phyloP scores from a whole-genome alignment of 257 asterid species.

The Nicotiana noctiflora region DNA sequence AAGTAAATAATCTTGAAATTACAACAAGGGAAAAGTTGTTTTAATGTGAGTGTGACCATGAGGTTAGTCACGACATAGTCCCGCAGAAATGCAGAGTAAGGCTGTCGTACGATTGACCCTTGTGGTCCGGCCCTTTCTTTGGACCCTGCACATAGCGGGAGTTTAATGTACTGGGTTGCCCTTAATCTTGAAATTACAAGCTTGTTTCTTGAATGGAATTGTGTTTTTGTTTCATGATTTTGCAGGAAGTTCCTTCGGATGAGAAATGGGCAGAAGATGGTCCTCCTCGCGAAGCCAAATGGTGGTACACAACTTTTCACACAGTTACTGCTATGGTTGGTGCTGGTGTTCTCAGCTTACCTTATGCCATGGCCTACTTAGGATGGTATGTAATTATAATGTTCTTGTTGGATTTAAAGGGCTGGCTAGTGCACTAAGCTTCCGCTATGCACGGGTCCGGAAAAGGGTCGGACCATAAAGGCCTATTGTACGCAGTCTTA shows the following conservation, averaged over 20 bases:
- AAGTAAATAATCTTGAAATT: neutral
- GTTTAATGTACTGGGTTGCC: no score
- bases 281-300: constrained; percentile 43
- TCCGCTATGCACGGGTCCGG: no score
- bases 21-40: no score
- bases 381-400: constrained; percentile 44
- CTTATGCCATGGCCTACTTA: constrained; percentile 72
- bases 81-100: no score
- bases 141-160: no score
- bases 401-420: neutral
- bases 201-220: neutral
- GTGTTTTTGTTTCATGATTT: neutral
- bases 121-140: no score
- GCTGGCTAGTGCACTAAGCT: no score
- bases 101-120: no score
- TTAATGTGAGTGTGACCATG: no score
- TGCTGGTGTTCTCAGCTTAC: constrained; percentile 65
- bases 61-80: no score
- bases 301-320: constrained; percentile 75
- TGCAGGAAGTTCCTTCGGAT: constrained; percentile 48
- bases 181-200: neutral
- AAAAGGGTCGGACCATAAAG: no score
- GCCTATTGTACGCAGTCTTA: no score
- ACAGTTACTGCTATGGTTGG: constrained; percentile 75
- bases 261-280: constrained; percentile 36